phyloP scores from a whole-genome alignment of 441 rosid species.

The Populus trichocarpa region DNA sequence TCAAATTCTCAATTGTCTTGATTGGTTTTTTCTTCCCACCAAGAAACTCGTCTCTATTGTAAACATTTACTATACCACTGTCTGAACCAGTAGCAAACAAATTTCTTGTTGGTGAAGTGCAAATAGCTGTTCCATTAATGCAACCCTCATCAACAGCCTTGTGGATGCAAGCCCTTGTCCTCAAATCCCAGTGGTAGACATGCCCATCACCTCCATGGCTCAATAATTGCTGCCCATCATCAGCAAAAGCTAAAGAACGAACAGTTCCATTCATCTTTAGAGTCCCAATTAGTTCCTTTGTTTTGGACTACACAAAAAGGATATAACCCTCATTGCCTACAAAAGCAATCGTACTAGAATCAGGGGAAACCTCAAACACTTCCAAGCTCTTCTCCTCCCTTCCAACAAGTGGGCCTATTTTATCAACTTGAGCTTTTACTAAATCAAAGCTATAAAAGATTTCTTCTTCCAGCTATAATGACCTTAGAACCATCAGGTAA shows the following conservation, averaged over 20 bases:
- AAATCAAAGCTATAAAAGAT: constrained; percentile 88
- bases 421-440: constrained; percentile 68
- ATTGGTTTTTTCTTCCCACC: constrained; percentile 84
- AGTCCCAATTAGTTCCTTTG: constrained; percentile 84
- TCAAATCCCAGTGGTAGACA: constrained; percentile 81
- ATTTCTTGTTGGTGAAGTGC: constrained; percentile 53
- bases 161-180: constrained; percentile 71
- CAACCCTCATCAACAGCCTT: constrained; percentile 89
- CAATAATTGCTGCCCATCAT: constrained; percentile 61
- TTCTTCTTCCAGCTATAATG: constrained; percentile 85
- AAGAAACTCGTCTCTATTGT: constrained; percentile 64
- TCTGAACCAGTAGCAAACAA: constrained; percentile 82
- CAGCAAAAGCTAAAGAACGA: constrained; percentile 63
- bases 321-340: constrained; percentile 83
- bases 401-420: constrained; percentile 83
- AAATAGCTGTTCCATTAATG: constrained; percentile 63
- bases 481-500: constrained; percentile 87
- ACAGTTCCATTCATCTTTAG: constrained; percentile 88
- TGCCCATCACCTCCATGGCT: constrained; percentile 96
- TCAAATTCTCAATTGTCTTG: constrained; percentile 74
- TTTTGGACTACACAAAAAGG: constrained; percentile 69
- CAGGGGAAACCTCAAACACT: constrained; percentile 74
- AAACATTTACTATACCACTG: constrained; percentile 80
- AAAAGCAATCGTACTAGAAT: constrained; percentile 72
- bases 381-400: constrained; percentile 96